Conservation (phyloP, 176 grass and related monocot species). For the Neostapfia colusana region DNA sequence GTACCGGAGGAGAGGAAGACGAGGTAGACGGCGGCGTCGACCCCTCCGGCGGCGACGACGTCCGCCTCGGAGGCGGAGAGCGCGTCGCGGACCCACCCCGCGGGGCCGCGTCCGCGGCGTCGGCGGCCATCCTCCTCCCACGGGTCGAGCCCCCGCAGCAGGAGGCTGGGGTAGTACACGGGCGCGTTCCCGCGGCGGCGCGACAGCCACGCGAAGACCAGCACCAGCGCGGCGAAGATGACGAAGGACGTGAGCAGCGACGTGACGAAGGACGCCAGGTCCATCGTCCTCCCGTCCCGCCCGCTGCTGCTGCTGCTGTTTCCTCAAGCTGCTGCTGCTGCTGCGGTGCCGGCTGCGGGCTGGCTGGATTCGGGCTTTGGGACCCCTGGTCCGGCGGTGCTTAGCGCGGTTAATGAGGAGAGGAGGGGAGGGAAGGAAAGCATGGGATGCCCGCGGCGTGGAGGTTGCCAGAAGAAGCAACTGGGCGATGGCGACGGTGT, state of each 20-base stretch:
- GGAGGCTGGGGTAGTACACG: constrained; percentile 78
- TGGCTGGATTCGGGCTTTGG: background rate
- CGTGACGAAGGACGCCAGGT: constrained; percentile 72
- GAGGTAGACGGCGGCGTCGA: constrained; percentile 88
- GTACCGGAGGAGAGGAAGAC: constrained; percentile 83
- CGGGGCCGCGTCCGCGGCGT: constrained; percentile 50
- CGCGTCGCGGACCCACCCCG: constrained; percentile 66
- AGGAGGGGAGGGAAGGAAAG: constrained; percentile 1
- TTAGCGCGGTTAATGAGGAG: background rate
- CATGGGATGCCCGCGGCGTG: constrained; percentile 50
- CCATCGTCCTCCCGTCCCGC: constrained; percentile 49
- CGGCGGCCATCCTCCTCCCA: constrained; percentile 59
- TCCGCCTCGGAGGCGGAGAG: constrained; percentile 56
- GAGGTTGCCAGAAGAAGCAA: constrained; percentile 25
- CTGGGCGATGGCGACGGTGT: background rate
- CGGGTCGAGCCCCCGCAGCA: constrained; percentile 71
- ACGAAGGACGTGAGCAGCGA: constrained; percentile 76
- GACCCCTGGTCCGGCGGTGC: background rate
- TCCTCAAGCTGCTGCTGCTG: background rate
- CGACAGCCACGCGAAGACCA: constrained; percentile 77
- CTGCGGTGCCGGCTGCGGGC: no score
- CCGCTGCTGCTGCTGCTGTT: background rate
- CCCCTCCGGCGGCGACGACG: constrained; percentile 62
- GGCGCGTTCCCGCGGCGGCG: constrained; percentile 71
- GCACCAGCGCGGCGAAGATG: constrained; percentile 67